Evolutionary conservation across 2,329 filamentous ascomycete genomes (phyloP), one percentile per base, ranked within the genome.

Genomic region (Hypoxylon sp.): DNA sequence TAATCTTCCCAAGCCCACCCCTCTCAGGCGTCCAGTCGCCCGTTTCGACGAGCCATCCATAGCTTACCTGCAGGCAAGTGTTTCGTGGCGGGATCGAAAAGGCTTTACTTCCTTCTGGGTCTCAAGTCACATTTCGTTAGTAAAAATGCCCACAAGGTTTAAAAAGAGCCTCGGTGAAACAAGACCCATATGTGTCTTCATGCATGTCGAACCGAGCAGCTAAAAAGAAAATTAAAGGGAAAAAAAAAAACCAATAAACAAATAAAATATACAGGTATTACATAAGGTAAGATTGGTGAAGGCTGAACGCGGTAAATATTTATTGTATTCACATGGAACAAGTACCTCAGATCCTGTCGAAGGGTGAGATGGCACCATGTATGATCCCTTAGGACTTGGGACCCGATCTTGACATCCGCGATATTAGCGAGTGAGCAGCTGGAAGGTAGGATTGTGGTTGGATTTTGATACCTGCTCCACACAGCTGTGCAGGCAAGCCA

Each of bases 91-190:
- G 60, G 59, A 64, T 70, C 56, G 62, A 62, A 68, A 65, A 47
- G 47, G 37, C 37, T 51, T 32, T 63, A 47, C 54, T 35, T 39
- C 51, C 65, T 58, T 63, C 59, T 54, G 39, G 51, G 61, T 60
- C 51, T 53, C 56, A 64, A 37, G 60, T 63, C 52, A 67, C 70
- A 64, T 61, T 65, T 59, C 31, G 58, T 42, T 46, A 67, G 57
- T 63, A 53, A 29, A 29, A 72, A 27, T 27, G 54, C 57, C 58
- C 52, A 66, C 55, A 61, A 59, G 62, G 57, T 62, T 59, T 46
- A 60, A 58, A 58, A 67, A 65, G 63, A 72, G 71, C 65, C 67
- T 72, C 69, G 71, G 71, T 70, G 71, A 73, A 73, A 73, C 71
- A 63, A 67, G 67, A 63, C 51, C 63, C 63, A 66, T 67, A 62